These are phyloP conservation scores for Exophiala sideris DNA, from an alignment of 2,329 filamentous ascomycete genomes.

Conservation along the genomic window DNA sequence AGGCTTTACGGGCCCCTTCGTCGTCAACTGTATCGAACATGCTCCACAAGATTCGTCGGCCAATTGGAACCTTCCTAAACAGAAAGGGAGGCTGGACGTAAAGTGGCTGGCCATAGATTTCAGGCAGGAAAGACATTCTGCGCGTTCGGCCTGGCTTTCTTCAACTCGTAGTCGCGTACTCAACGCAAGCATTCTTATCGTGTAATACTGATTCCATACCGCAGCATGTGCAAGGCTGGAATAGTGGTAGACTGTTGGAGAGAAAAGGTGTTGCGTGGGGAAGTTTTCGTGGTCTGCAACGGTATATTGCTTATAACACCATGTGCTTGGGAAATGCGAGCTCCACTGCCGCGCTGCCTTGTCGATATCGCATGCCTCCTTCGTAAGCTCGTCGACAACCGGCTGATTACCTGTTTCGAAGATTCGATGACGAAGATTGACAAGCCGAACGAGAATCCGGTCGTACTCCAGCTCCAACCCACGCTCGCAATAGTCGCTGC, in stretches of 20 bases:
- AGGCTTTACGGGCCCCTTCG: constrained; percentile 4
- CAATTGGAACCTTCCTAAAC: constrained; percentile 4
- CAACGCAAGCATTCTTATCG: constrained; percentile 29
- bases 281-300: constrained; percentile 6
- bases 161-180: constrained; percentile 27
- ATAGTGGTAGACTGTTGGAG: constrained; percentile 29
- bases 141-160: constrained; percentile 16
- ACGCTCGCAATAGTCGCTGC: constrained; percentile 31
- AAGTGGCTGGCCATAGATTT: constrained; percentile 5
- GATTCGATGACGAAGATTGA: constrained; percentile 22
- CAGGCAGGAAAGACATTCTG: constrained; percentile 1
- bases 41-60: not conserved
- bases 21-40: not conserved
- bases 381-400: constrained; percentile 5
- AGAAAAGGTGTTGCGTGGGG: constrained; percentile 25
- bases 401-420: not conserved
- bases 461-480: constrained; percentile 33
- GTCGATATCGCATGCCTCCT: constrained; percentile 14
- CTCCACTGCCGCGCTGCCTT: constrained; percentile 16
- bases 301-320: constrained; percentile 14
- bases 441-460: constrained; percentile 27
- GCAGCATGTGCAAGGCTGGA: constrained; percentile 24
- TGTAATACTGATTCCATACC: constrained; percentile 30
- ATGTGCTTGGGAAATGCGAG: constrained; percentile 6
- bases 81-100: constrained; percentile 13